Percentiles rank a stretch among this genome's conserved stretches.
phyloP scores from a whole-genome alignment of 1,284 basidiomycete species.

The Cutaneotrichosporon cavernicola region DNA sequence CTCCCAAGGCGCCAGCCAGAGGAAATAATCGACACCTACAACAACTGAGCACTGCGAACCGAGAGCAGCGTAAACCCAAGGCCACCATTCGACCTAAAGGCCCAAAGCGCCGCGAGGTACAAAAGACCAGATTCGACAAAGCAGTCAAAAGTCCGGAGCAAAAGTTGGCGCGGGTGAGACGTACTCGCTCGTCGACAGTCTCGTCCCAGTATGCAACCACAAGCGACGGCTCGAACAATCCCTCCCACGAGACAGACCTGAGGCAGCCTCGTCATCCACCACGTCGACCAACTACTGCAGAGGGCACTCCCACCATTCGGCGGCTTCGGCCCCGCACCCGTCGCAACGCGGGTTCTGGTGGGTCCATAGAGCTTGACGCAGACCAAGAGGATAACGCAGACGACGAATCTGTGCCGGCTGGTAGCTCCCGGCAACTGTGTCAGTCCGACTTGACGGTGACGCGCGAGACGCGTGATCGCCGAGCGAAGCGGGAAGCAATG shows the following conservation, averaged over 20 bases:
- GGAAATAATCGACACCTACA: constrained; percentile 15
- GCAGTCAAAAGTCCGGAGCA: constrained; percentile 39
- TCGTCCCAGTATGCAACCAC: constrained; percentile 42
- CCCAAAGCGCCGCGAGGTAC: constrained; percentile 25
- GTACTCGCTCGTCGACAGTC: constrained; percentile 32
- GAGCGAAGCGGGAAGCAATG: constrained; percentile 5
- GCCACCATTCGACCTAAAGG: constrained; percentile 10
- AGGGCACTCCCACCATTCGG: constrained; percentile 58
- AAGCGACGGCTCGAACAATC: constrained; percentile 20
- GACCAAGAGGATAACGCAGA: constrained; percentile 52
- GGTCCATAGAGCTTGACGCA: constrained; percentile 52
- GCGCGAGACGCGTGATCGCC: not conserved
- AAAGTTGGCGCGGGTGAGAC: constrained; percentile 13
- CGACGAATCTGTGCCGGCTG: not conserved
- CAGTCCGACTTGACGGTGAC: not conserved
- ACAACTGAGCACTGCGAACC: constrained; percentile 12
- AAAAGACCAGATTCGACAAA: constrained; percentile 39
- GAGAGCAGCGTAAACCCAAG: constrained; percentile 22
- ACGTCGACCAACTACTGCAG: constrained; percentile 5
- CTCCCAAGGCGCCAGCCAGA: constrained; percentile 32
- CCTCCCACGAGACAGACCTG: not conserved
- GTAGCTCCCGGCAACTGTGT: not conserved
- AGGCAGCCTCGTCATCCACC: not conserved
- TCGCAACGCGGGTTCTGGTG: constrained; percentile 27
- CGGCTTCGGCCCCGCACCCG: constrained; percentile 36